Conservation (phyloP, 2,329 filamentous ascomycete species). For the Huntiella omanensis region DNA sequence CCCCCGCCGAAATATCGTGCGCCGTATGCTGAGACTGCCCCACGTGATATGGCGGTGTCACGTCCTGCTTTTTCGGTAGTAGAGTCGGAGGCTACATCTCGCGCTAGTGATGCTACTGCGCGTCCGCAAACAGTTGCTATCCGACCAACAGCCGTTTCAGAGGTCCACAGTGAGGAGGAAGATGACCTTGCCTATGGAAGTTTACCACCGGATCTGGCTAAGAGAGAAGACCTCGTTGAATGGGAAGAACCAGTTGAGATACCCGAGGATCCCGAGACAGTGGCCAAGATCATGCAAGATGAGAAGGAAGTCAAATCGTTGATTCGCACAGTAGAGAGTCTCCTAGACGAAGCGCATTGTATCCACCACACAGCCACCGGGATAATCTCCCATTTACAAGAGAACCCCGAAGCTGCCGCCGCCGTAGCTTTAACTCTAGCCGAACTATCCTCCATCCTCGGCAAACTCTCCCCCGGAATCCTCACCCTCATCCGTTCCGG, state of each 20-base stretch:
- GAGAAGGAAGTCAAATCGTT: conserved; percentile 40
- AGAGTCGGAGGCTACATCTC: conserved; percentile 17
- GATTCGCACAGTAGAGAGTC: conserved; percentile 52
- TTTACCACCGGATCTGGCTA: conserved; percentile 47
- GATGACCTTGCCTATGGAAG: conserved; percentile 87
- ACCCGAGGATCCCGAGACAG: conserved; percentile 23
- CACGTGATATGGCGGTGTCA: conserved; percentile 13
- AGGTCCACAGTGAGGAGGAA: conserved; percentile 42
- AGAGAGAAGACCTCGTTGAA: conserved; percentile 24
- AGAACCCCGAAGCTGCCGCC: conserved; percentile 67
- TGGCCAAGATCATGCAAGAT: conserved; percentile 24
- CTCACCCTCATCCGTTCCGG: conserved; percentile 57
- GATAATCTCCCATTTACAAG: conserved; percentile 59
- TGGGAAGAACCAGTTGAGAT: conserved; percentile 4
- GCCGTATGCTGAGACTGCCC: conserved; percentile 25
- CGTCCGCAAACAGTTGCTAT: neutral
- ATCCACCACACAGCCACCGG: conserved; percentile 65
- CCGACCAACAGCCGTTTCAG: neutral
- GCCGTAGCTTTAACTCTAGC: conserved; percentile 84
- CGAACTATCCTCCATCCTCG: conserved; percentile 66
- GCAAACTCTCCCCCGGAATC: conserved; percentile 70
- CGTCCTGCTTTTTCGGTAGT: conserved; percentile 18
- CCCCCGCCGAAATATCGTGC: conserved; percentile 16
- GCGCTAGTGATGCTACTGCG: conserved; percentile 14
- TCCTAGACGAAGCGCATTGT: conserved; percentile 78